Evolutionary conservation across 148 eudicot species (phyloP).

Genomic region (Camellia sinensis): DNA sequence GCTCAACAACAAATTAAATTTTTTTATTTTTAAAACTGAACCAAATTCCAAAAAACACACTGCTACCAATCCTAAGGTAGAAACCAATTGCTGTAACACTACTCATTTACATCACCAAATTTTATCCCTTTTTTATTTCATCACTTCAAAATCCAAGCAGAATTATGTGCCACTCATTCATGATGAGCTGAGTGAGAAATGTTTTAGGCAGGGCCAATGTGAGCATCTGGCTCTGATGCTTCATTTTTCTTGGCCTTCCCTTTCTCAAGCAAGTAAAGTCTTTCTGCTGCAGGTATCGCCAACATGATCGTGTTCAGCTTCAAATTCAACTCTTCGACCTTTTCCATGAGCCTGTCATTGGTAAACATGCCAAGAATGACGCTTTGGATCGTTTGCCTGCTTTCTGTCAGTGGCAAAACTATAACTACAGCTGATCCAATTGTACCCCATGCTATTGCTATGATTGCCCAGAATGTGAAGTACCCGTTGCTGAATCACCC

Average conservation of each 20-base stretch:
- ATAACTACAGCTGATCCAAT: conserved; percentile 77
- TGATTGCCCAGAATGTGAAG: conserved; percentile 79
- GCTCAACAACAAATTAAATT: too few species aligned
- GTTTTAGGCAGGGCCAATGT: conserved; percentile 3
- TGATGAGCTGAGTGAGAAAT: not conserved
- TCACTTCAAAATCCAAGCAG: too few species aligned
- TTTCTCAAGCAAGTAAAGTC: conserved; percentile 55
- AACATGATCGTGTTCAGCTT: conserved; percentile 52
- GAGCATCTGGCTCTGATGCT: conserved; percentile 15
- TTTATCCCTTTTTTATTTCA: too few species aligned
- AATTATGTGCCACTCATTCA: too few species aligned
- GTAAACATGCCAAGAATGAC: conserved; percentile 70
- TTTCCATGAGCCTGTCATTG: conserved; percentile 57
- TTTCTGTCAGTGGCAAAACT: conserved; percentile 70
- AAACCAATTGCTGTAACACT: too few species aligned
- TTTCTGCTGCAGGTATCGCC: conserved; percentile 70
- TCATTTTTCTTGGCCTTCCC: conserved; percentile 58
- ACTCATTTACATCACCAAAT: too few species aligned
- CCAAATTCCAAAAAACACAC: too few species aligned
- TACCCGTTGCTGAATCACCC: conserved; percentile 69
- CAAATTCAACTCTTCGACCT: conserved; percentile 57
- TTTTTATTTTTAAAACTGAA: too few species aligned
- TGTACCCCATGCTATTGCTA: conserved; percentile 91
- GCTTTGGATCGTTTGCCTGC: conserved; percentile 67
- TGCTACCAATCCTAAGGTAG: too few species aligned